These are phyloP conservation scores for Choricystis sp. DNA, from an alignment of 139 green algal genomes.

Conservation along the genomic window DNA sequence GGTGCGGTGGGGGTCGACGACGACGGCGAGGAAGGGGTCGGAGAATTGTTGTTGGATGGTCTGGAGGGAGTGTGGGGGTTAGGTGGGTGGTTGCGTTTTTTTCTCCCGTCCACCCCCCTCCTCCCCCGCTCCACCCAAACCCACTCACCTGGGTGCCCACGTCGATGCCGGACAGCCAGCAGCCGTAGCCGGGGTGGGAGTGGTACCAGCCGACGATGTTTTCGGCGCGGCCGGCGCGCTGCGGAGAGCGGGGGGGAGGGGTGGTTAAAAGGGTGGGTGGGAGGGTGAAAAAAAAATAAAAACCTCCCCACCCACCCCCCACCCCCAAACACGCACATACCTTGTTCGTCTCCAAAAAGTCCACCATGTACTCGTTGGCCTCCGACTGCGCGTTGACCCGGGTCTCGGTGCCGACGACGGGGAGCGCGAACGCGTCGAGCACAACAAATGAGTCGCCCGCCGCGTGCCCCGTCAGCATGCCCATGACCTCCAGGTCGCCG, in stretches of 20 bases:
- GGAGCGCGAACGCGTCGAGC: constrained; percentile 87
- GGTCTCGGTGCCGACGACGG: constrained; percentile 96
- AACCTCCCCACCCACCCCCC: not conserved
- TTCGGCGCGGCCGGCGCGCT: constrained; percentile 52
- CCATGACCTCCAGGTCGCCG: constrained; percentile 93
- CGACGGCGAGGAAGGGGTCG: constrained; percentile 92
- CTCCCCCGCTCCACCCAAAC: no score
- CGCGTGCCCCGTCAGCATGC: constrained; percentile 87
- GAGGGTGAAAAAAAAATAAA: no score
- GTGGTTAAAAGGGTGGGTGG: not conserved
- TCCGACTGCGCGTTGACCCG: constrained; percentile 79
- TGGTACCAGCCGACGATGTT: constrained; percentile 99
- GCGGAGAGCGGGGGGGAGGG: not conserved
- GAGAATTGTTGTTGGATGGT: constrained; percentile 78
- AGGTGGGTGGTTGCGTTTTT: constrained; percentile 55
- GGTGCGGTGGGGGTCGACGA: constrained; percentile 93
- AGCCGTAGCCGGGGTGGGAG: constrained; percentile 93
- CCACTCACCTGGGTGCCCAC: constrained; percentile 64
- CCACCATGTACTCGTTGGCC: constrained; percentile 93
- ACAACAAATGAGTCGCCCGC: constrained; percentile 78
- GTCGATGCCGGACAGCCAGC: constrained; percentile 94
- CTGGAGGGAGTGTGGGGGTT: constrained; percentile 53
- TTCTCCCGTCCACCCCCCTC: no score
- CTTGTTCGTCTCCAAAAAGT: constrained; percentile 58
- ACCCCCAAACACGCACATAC: not conserved